These are phyloP conservation scores for Pyrus hybrid DNA, from an alignment of 331 rosid genomes.

Conservation along the genomic window DNA sequence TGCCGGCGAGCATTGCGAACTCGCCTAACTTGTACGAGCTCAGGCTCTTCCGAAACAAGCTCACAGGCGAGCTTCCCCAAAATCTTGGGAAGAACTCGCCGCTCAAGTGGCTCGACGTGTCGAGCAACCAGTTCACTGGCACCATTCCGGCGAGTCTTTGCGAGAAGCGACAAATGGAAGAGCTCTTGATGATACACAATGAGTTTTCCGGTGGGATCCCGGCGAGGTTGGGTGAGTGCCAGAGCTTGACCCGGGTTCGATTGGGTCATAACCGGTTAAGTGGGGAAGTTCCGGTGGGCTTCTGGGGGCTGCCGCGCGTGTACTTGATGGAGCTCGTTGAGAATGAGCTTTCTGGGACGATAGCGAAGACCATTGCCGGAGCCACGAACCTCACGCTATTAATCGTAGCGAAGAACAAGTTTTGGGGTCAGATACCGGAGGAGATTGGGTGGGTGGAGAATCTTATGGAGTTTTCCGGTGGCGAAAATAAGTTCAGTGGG, in stretches of 20 bases:
- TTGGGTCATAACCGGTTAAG: slow-evolving; percentile 49
- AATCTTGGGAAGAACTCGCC: slow-evolving; percentile 62
- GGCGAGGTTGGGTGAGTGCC: slow-evolving; percentile 45
- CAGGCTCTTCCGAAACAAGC: slow-evolving; percentile 45
- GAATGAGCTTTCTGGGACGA: slow-evolving; percentile 55
- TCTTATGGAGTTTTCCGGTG: slow-evolving; percentile 51
- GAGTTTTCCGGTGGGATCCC: slow-evolving; percentile 55
- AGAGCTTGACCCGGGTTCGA: slow-evolving; percentile 48
- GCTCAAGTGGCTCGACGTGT: slow-evolving; percentile 55
- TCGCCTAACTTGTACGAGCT: slow-evolving; percentile 58
- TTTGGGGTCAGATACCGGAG: slow-evolving; percentile 60
- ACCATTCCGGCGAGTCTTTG: slow-evolving; percentile 57
- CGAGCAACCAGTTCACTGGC: slow-evolving; percentile 55
- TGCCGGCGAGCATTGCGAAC: slow-evolving; percentile 55
- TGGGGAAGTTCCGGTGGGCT: slow-evolving; percentile 59
- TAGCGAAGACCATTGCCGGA: slow-evolving; percentile 49
- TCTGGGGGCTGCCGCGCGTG: slow-evolving; percentile 80
- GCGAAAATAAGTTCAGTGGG: slow-evolving; percentile 44
- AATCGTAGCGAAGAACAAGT: slow-evolving; percentile 45
- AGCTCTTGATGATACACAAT: slow-evolving; percentile 55
- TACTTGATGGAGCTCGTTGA: slow-evolving; percentile 49
- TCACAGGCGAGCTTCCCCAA: slow-evolving; percentile 54
- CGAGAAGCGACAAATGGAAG: slow-evolving; percentile 40
- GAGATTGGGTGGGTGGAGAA: slow-evolving; percentile 57
- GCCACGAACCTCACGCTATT: slow-evolving; percentile 49